Percentiles rank a stretch among this genome's conserved stretches.
Evolutionary conservation across 345 rosid genomes (phyloP).

Genomic region (Adansonia digitata): DNA sequence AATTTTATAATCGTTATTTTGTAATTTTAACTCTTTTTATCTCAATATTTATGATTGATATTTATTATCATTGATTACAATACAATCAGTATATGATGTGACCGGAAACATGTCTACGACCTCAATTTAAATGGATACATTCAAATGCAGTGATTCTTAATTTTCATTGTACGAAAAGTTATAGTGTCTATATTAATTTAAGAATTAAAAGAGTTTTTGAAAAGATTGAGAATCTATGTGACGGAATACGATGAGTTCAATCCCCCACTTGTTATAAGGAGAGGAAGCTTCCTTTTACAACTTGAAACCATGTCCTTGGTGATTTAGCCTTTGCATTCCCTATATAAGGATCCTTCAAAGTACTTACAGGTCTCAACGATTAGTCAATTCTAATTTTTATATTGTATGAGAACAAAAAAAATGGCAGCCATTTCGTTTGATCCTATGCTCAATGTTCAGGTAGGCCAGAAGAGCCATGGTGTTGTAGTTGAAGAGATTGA

Average conservation of each 20-base stretch:
- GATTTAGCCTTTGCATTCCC: not conserved
- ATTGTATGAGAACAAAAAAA: not conserved
- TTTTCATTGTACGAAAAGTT: not conserved
- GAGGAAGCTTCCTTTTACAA: not conserved
- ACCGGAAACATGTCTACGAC: too few relatives aligned
- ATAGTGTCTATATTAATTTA: not conserved
- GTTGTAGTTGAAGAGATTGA: constrained; percentile 49
- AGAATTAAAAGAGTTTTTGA: not conserved
- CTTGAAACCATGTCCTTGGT: not conserved
- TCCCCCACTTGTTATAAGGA: constrained; percentile 1
- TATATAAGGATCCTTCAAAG: not conserved
- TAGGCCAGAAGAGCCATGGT: constrained; percentile 37
- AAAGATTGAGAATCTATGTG: constrained; percentile 6
- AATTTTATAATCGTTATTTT: too few relatives aligned
- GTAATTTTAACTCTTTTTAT: too few relatives aligned
- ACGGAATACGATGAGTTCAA: not conserved
- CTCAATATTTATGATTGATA: too few relatives aligned
- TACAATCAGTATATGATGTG: too few relatives aligned
- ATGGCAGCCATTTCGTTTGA: constrained; percentile 48
- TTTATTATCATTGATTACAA: too few relatives aligned
- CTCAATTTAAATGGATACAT: too few relatives aligned
- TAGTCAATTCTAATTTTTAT: not conserved
- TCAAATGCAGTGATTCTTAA: not conserved
- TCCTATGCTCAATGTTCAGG: constrained; percentile 26
- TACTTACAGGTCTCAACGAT: not conserved